Base-by-base conservation (phyloP, 345 rosid species). In the Gossypium stocksii region DNA sequence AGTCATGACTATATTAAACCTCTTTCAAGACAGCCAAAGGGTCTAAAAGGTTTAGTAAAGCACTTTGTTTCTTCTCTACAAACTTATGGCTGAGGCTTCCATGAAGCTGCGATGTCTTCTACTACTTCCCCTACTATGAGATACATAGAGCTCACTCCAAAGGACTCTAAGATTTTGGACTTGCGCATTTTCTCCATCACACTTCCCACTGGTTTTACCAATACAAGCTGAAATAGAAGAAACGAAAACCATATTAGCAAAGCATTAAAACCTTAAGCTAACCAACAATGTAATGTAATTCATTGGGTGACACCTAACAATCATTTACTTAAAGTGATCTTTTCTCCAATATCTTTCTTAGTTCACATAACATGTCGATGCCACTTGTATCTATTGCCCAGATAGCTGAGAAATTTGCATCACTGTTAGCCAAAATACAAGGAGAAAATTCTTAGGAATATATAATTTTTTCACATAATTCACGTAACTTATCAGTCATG, bases 351-450 rank as follows among this genome's bases (percentile, higher is more conserved):
- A 77, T 83, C 80, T 88, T 93, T 75, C 87, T 87, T 19, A 95
- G 85, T 77, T 88, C 97, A 51, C 72, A 75, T 43, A 93, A 49
- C 7, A 87, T 76, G 43, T 90, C 97, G 25, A 95, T 81, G 2
- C 99, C 98, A 12, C 92, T 95, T 2, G 99, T 93, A 80, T 95
- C 99, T 76, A 95, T 90, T 63, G 92, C 89, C 4, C 97, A 88
- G 44, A 95, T 97, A 72, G 99, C 98, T 93, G 93, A 61, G 70
- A 75, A 53, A 48, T 58, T 34, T 29, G 10, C 16, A 20, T 11
- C 14, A 12, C 59, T 63, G 65, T 80, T 7, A 79, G 75, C 60
- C 22, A 41, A 66, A 59, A 8, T n/a, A 76, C 71, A 2, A 11
- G 1, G 3, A 25, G 73, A 12, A 27, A 23, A 20, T 1, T 27